Conservation (phyloP, 2,329 filamentous ascomycete species). For the Paecilomyces fulvus region DNA sequence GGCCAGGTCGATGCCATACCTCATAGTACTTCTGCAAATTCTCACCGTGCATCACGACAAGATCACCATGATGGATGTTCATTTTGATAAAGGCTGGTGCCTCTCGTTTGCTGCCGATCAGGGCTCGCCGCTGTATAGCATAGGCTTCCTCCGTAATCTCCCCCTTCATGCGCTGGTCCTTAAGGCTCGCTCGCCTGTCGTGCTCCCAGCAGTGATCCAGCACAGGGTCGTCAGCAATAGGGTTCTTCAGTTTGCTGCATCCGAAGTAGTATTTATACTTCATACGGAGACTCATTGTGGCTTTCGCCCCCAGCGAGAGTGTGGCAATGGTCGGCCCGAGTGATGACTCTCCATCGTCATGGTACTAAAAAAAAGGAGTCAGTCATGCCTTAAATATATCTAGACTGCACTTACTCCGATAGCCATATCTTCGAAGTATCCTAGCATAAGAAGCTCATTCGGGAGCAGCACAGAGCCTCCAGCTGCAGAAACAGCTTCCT, state of each 20-base stretch:
- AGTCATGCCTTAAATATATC: neutral
- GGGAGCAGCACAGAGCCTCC: conserved; percentile 30
- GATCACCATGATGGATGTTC: conserved; percentile 47
- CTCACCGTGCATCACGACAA: conserved; percentile 51
- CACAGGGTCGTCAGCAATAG: conserved; percentile 21
- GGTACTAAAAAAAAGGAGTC: conserved; percentile 33
- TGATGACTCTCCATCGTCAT: conserved; percentile 51
- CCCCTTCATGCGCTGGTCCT: conserved; percentile 9
- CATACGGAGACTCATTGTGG: conserved; percentile 48
- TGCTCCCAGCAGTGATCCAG: conserved; percentile 21
- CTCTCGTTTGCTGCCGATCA: conserved; percentile 16
- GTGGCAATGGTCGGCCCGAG: conserved; percentile 50
- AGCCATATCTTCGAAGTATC: conserved; percentile 48
- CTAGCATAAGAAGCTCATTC: conserved; percentile 49
- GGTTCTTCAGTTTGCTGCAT: conserved; percentile 9
- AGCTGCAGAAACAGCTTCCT: conserved; percentile 25
- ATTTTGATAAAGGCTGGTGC: conserved; percentile 32
- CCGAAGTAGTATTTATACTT: conserved; percentile 42
- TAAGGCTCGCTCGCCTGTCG: conserved; percentile 16
- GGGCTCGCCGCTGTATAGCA: conserved; percentile 13
- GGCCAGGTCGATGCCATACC: conserved; percentile 14
- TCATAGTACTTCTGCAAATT: conserved; percentile 49
- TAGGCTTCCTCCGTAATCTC: conserved; percentile 16
- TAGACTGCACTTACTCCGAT: conserved; percentile 36
- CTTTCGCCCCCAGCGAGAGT: conserved; percentile 44